Conservation (phyloP, 129 eudicot genomes). For the Arctium minus region DNA sequence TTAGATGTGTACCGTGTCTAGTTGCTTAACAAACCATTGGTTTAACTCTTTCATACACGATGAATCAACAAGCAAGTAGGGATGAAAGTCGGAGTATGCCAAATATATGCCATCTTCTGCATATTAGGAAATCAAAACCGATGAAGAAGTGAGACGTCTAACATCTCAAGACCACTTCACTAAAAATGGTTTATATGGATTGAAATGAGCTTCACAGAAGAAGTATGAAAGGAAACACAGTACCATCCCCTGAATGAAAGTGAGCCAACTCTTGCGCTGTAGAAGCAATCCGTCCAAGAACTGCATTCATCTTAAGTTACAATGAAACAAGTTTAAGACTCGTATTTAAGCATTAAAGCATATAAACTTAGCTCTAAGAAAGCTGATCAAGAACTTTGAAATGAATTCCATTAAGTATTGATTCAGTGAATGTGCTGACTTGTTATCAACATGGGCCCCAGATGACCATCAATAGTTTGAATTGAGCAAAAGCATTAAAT, state of each 20-base stretch:
- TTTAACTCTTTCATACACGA: slow-evolving; percentile 85
- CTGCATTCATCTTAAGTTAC: slow-evolving; percentile 77
- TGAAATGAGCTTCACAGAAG: not conserved
- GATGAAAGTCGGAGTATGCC: slow-evolving; percentile 88
- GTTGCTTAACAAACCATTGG: slow-evolving; percentile 92
- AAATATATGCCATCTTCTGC: slow-evolving; percentile 89
- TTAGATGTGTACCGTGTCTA: slow-evolving; percentile 64
- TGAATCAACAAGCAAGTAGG: slow-evolving; percentile 82
- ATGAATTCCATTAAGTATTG: not conserved
- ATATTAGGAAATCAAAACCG: slow-evolving; percentile 24
- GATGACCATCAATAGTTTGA: not conserved
- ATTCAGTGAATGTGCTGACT: not conserved
- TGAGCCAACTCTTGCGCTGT: slow-evolving; percentile 93
- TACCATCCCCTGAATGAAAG: slow-evolving; percentile 98
- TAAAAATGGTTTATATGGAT: not conserved
- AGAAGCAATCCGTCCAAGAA: slow-evolving; percentile 90
- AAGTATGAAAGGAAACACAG: not conserved
- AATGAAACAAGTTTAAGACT: slow-evolving; percentile 27
- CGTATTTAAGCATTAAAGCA: not conserved
- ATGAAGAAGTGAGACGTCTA: not conserved
- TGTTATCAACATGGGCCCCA: not conserved
- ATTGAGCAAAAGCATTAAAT: not conserved
- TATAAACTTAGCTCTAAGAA: not conserved
- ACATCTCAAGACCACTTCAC: not conserved
- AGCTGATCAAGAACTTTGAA: not conserved